These are phyloP conservation scores for Hericium erinaceus DNA, from an alignment of 768 basidiomycete genomes.

Conservation along the genomic window DNA sequence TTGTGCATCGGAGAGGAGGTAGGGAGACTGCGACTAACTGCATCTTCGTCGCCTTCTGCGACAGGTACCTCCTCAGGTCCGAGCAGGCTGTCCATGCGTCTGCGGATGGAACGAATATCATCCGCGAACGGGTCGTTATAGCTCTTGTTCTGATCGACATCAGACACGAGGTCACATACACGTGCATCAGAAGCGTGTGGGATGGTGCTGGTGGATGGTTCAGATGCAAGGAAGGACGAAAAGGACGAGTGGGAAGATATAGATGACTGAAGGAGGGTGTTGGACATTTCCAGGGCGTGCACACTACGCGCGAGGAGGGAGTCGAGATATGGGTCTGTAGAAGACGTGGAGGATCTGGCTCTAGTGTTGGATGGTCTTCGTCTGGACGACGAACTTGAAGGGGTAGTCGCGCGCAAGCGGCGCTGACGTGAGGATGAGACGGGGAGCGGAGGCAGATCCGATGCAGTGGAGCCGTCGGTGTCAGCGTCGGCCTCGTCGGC, in stretches of 20 bases:
- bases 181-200: constrained; percentile 32
- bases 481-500: constrained; percentile 73
- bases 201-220: constrained; percentile 31
- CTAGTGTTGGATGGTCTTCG: constrained; percentile 17
- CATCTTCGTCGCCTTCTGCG: constrained; percentile 1
- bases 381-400: constrained; percentile 14
- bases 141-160: constrained; percentile 37
- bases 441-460: constrained; percentile 25
- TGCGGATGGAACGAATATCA: constrained; percentile 46
- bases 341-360: constrained; percentile 15
- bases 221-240: constrained; percentile 39
- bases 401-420: neutral
- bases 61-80: neutral
- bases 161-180: constrained; percentile 42
- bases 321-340: constrained; percentile 55
- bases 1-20: constrained; percentile 8
- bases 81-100: neutral
- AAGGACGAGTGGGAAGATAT: constrained; percentile 60
- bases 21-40: constrained; percentile 24
- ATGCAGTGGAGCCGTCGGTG: constrained; percentile 34
- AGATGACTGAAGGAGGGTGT: constrained; percentile 65
- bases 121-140: constrained; percentile 53
- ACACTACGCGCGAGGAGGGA: constrained; percentile 75
- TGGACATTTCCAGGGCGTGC: constrained; percentile 80
- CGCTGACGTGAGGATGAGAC: constrained; percentile 18